Evolutionary conservation across 352 stramenopile genomes (phyloP), one percentile per base, ranked within the genome.

Genomic region (Globisporangium ultimum): DNA sequence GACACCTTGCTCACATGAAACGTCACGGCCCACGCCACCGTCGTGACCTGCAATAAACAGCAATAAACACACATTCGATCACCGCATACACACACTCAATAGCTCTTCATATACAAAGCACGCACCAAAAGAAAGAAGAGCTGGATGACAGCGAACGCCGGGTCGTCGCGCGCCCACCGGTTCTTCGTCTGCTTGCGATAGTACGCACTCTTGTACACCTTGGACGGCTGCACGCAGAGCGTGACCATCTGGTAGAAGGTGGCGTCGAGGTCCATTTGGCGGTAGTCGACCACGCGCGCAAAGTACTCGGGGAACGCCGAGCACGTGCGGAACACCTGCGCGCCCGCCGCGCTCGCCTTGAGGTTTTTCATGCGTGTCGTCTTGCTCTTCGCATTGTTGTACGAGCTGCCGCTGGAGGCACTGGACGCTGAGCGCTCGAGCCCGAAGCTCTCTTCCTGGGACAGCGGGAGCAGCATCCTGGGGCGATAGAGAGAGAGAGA

Each of bases 101-200:
- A 36, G 28, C 28, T 36, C 28, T 10, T 11, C 28, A 36, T 11
- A 36, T 10, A 43, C 10, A 34, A 14, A 48, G 24, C 2, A 17
- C 64, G 24, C 49, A 87, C 77, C 18, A 91, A 66, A 6, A 99
- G 65, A 68, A 99, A 98, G 21, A 93, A 63, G 43, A 96, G 74
- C 71, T 99, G 93, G 45, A 99, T 88, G 41, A 98, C 93, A 6
- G 91, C 89, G 80, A 99, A 99, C 5, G 96, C 97, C 8, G 94
- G 94, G 67, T 98, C 93, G 66, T 99, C 97, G 50, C 97, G 74
- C 17, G 97, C 96, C 97, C 97, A 99, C 49, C 98, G 96, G 70
- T 99, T 99, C 80, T 99, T 99, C 28, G 96, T 99, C 73, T 99
- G 82, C 60, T 92, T 92, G 55, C 82, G 82, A 63, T 92, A 94